Percentiles rank a stretch among this genome's conserved stretches.
Conservation (phyloP, 2,329 filamentous ascomycete species). For the Alternaria longipes region DNA sequence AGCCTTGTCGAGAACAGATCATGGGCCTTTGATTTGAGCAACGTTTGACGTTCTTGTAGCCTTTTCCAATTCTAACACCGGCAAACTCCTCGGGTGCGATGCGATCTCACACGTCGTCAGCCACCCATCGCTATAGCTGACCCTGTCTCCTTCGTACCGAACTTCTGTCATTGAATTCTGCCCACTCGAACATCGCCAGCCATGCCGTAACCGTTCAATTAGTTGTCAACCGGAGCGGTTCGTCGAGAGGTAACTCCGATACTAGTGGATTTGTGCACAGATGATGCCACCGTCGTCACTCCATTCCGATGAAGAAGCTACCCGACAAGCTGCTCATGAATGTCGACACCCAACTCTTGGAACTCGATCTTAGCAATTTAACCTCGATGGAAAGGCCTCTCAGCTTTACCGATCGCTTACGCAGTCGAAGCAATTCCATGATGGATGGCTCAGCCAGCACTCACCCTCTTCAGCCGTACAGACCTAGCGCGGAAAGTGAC, state of each 20-base stretch:
- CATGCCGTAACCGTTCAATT: not conserved
- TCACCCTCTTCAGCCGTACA: not conserved
- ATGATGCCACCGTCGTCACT: not conserved
- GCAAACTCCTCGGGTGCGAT: not conserved
- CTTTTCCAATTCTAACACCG: not conserved
- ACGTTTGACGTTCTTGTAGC: not conserved
- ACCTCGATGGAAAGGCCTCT: not conserved
- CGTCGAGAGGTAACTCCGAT: not conserved
- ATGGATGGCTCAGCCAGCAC: not conserved
- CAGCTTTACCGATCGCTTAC: not conserved
- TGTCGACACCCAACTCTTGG: not conserved
- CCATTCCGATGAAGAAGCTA: not conserved
- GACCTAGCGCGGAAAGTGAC: not conserved
- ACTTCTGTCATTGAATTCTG: not conserved
- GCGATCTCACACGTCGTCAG: not conserved
- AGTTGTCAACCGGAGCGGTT: too few species aligned
- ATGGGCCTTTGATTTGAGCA: not conserved
- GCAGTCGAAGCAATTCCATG: not conserved
- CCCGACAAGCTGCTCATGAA: not conserved
- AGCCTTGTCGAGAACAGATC: not conserved
- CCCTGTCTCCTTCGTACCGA: not conserved
- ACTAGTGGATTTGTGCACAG: not conserved
- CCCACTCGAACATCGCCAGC: not conserved
- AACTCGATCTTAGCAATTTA: not conserved
- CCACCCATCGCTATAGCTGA: not conserved